Conservation (phyloP, 2,329 filamentous ascomycete genomes). For the Microascus cirrosus region DNA sequence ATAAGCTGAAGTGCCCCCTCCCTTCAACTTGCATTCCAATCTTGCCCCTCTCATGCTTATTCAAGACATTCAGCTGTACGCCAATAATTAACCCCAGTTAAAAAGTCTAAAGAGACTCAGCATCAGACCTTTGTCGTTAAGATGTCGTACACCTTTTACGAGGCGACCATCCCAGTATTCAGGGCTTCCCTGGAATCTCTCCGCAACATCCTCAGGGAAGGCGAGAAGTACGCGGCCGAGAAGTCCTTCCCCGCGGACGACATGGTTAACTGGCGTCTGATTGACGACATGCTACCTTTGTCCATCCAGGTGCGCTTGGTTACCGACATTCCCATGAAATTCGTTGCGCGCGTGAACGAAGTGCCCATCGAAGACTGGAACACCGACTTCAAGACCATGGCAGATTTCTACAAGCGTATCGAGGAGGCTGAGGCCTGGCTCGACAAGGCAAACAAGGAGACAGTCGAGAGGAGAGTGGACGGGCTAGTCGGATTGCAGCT, state of each 20-base stretch:
- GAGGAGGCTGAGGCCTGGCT: slow-evolving; percentile 16
- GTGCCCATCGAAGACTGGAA: slow-evolving; percentile 11
- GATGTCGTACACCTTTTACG: slow-evolving; percentile 17
- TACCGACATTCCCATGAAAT: slow-evolving; percentile 17
- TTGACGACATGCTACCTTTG: slow-evolving; percentile 30
- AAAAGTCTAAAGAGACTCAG: too few relatives aligned
- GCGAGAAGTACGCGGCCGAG: slow-evolving; percentile 12
- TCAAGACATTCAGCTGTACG: too few relatives aligned
- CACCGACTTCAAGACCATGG: slow-evolving; percentile 20
- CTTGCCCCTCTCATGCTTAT: too few relatives aligned
- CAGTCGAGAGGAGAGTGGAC: slow-evolving; percentile 18
- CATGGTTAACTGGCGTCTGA: slow-evolving; percentile 20
- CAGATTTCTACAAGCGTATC: slow-evolving; percentile 22
- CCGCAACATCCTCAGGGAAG: slow-evolving; percentile 13
- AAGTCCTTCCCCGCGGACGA: slow-evolving; percentile 12
- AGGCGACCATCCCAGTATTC: slow-evolving; percentile 12
- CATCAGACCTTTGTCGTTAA: background rate
- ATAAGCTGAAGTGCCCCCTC: too few relatives aligned
- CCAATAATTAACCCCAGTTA: too few relatives aligned
- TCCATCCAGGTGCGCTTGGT: slow-evolving; percentile 25
- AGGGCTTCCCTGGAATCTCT: slow-evolving; percentile 11
- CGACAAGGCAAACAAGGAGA: slow-evolving; percentile 18
- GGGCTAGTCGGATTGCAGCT: slow-evolving; percentile 18
- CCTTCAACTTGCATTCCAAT: too few relatives aligned
- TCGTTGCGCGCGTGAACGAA: slow-evolving; percentile 22